Conservation (phyloP, 495 filamentous ascomycete species). For the Tuber umbilicatum region DNA sequence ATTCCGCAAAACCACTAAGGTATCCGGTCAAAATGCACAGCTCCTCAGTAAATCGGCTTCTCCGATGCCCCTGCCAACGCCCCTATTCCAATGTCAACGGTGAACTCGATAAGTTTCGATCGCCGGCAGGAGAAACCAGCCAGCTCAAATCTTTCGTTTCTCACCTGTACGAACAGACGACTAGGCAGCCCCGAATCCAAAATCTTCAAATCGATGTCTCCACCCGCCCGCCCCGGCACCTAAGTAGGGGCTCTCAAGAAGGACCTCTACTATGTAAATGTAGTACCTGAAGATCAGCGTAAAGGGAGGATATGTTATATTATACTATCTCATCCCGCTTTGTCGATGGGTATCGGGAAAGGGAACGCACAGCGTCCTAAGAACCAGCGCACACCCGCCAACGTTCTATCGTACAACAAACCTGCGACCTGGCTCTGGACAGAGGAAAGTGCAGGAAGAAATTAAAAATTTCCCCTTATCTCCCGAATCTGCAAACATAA, state of each 20-base stretch:
- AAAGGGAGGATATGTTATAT: not conserved
- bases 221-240: not conserved
- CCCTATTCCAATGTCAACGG: not conserved
- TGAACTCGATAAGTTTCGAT: not conserved
- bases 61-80: not conserved
- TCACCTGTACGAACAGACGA: not conserved
- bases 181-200: not conserved
- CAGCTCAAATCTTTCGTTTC: not conserved
- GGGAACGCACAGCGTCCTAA: not conserved
- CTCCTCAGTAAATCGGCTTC: not conserved
- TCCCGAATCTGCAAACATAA: too few relatives aligned
- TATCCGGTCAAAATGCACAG: not conserved
- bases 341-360: not conserved
- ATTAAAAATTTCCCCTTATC: too few relatives aligned
- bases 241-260: not conserved
- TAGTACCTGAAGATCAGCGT: too few relatives aligned
- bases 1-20: not conserved
- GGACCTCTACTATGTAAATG: too few relatives aligned
- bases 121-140: not conserved
- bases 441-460: too few relatives aligned
- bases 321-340: too few relatives aligned
- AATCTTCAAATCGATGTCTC: not conserved
- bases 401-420: not conserved
- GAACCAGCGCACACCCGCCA: not conserved
- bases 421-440: too few relatives aligned